Percentiles rank a stretch among this genome's conserved stretches.
Conservation (phyloP, 768 basidiomycete species). For the Lepiota venenata region DNA sequence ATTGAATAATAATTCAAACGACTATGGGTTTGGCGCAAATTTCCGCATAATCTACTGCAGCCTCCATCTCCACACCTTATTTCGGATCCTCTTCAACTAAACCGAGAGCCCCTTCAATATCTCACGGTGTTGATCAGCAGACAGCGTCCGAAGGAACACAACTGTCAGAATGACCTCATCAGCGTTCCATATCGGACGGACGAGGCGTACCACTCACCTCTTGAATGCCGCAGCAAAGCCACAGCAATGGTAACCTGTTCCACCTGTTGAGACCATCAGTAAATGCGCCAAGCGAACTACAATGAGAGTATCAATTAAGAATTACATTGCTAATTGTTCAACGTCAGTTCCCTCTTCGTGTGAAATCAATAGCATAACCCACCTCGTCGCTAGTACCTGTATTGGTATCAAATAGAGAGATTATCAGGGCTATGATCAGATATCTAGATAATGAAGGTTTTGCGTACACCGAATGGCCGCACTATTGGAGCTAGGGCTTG, state of each 20-base stretch:
- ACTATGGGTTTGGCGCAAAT: too few relatives aligned
- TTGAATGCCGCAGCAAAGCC: not conserved
- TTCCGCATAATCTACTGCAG: too few relatives aligned
- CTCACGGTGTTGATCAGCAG: not conserved
- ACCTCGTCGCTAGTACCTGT: not conserved
- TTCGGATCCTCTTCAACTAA: not conserved
- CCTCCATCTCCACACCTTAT: not conserved
- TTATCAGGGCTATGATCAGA: not conserved
- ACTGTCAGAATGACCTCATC: not conserved
- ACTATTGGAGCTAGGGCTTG: too few relatives aligned
- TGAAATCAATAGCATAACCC: not conserved
- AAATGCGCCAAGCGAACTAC: not conserved
- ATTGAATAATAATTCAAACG: too few relatives aligned
- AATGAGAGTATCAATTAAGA: too few relatives aligned
- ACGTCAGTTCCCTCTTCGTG: too few relatives aligned
- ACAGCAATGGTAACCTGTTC: not conserved
- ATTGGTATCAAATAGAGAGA: not conserved
- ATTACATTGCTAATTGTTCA: not conserved
- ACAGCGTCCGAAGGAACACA: conserved; percentile 1
- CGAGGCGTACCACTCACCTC: not conserved
- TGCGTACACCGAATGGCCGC: too few relatives aligned
- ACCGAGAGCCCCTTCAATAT: not conserved
- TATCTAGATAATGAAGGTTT: too few relatives aligned
- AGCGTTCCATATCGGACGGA: too few relatives aligned
- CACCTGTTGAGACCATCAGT: not conserved